Base-by-base conservation (phyloP, 169 alveolate species). In the Eimeria mitis region DNA sequence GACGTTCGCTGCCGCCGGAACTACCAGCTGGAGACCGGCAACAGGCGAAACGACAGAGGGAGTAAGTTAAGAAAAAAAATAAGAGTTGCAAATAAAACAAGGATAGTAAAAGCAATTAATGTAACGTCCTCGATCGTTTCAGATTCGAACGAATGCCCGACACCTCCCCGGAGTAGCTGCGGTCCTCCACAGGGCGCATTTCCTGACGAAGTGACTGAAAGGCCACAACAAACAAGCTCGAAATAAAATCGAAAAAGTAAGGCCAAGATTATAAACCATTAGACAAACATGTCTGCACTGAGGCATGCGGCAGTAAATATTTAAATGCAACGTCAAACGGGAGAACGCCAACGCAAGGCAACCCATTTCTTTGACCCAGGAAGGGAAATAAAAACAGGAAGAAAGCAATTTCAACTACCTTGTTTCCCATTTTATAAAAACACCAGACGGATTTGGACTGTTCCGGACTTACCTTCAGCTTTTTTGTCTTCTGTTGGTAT, bases 401-500 rank as follows among this genome's bases (percentile, higher is more conserved):
- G n/a, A n/a, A n/a, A n/a, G n/a, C n/a, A n/a, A n/a, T n/a, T n/a
- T n/a, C n/a, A n/a, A n/a, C n/a, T n/a, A n/a, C n/a, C n/a, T n/a
- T n/a, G n/a, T n/a, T n/a, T n/a, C n/a, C n/a, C n/a, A n/a, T n/a
- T n/a, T n/a, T n/a, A n/a, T n/a, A n/a, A n/a, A n/a, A n/a, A n/a
- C n/a, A 49, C 9, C 9, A 49, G 9, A 49, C 4, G 65, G 28
- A 56, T 56, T 56, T 56, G 11, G 4, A 25, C 7, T 19, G n/a
- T 23, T 5, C 28, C 31, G 40, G 42, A 2, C 97, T 37, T 98
- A 98, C 96, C 98, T 98, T 97, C 95, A 97, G 91, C 47, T 90
- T 96, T 71, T 98, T 98, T 95, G 97, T 65, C 88, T 98, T 98
- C 97, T 98, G 98, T 71, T 98, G 97, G 96, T 89, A 98, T 96